A percentile compares a stretch with the other conserved stretches of the same genome.
Conservation (phyloP, 2,329 filamentous ascomycete species). For the Atkinsonella texensis region DNA sequence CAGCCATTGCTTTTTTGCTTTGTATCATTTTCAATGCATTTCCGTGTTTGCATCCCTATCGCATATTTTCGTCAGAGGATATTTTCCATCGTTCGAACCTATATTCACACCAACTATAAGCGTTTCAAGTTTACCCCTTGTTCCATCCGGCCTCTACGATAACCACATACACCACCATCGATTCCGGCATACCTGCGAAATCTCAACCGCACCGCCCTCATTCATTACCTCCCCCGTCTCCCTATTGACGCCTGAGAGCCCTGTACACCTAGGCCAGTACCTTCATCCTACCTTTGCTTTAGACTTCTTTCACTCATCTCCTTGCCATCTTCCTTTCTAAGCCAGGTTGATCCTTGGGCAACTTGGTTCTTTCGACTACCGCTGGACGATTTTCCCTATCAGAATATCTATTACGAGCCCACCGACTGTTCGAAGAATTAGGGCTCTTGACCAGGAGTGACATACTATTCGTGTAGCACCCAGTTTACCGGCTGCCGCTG, state of each 20-base stretch:
- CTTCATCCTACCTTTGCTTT: background rate
- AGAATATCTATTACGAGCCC: background rate
- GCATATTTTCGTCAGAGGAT: background rate
- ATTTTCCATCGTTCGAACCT: background rate
- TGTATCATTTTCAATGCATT: background rate
- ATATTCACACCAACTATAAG: background rate
- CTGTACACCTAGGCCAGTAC: background rate
- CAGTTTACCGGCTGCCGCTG: constrained; percentile 1
- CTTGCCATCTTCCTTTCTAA: constrained; percentile 10
- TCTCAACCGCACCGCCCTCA: no score
- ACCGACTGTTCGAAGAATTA: background rate
- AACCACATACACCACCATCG: constrained; percentile 1
- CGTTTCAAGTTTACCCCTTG: constrained; percentile 5
- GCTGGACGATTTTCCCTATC: constrained; percentile 4
- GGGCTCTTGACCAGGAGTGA: background rate
- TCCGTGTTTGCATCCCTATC: background rate
- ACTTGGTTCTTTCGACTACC: constrained; percentile 10
- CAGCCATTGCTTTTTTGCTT: constrained; percentile 1
- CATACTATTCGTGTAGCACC: background rate
- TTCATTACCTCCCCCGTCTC: background rate
- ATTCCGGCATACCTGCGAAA: background rate
- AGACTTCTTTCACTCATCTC: constrained; percentile 8
- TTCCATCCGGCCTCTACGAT: background rate
- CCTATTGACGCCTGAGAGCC: background rate
- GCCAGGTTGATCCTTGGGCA: constrained; percentile 47